These are phyloP conservation scores for Diaporthe ampelina DNA, from an alignment of 2,329 filamentous ascomycete genomes.

Conservation along the genomic window DNA sequence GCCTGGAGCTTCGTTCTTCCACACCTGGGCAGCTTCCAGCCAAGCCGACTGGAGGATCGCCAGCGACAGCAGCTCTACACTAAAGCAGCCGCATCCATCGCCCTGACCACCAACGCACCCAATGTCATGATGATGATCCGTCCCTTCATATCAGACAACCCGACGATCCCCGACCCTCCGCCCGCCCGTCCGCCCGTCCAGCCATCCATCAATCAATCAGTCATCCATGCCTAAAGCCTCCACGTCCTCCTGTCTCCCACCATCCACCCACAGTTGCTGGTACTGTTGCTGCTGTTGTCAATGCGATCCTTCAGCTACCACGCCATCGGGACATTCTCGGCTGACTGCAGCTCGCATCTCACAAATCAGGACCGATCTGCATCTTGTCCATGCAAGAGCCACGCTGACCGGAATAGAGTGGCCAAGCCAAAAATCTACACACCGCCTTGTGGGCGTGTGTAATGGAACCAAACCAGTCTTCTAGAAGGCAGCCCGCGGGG, in stretches of 20 bases:
- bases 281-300: slow-evolving; percentile 14
- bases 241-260: not conserved
- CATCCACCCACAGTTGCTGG: not conserved
- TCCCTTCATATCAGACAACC: not conserved
- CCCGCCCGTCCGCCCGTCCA: not conserved
- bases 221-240: not conserved
- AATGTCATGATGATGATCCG: not conserved
- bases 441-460: slow-evolving; percentile 24
- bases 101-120: not conserved
- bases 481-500: slow-evolving; percentile 23
- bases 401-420: slow-evolving; percentile 18
- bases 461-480: slow-evolving; percentile 11
- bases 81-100: not conserved
- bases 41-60: slow-evolving; percentile 6
- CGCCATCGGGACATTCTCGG: not conserved
- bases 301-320: not conserved
- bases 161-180: not conserved
- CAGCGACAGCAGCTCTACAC: not conserved
- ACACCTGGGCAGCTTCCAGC: not conserved
- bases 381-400: not conserved
- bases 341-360: slow-evolving; percentile 27
- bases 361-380: slow-evolving; percentile 30
- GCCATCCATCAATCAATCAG: not conserved
- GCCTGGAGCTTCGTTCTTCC: not conserved
- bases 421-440: not conserved